Percentiles rank a stretch among this genome's conserved stretches.
Conservation (phyloP, 306 rosid genomes). For the Lablab purpureus region DNA sequence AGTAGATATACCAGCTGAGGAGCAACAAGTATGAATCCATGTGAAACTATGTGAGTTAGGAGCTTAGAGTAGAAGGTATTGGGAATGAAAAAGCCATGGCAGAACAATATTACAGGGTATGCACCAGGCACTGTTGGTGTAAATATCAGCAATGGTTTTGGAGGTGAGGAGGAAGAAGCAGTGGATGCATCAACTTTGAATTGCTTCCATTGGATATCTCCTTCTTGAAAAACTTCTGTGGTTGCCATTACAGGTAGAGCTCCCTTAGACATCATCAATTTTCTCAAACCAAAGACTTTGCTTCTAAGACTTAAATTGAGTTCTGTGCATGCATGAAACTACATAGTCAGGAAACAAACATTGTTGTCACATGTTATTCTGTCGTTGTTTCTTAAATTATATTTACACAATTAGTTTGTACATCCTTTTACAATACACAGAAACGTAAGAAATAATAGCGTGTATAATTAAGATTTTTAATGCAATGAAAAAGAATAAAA, state of each 20-base stretch:
- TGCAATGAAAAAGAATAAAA: no score
- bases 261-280: slow-evolving; percentile 22
- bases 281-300: slow-evolving; percentile 16
- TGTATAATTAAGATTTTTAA: no score
- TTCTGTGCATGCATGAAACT: not conserved
- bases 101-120: slow-evolving; percentile 61
- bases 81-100: slow-evolving; percentile 62
- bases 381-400: no score
- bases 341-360: no score
- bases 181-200: slow-evolving; percentile 36
- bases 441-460: no score
- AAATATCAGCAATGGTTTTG: slow-evolving; percentile 44
- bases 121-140: slow-evolving; percentile 52
- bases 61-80: slow-evolving; percentile 58
- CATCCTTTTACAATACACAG: no score
- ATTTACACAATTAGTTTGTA: no score
- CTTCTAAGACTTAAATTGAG: not conserved
- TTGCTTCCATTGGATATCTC: slow-evolving; percentile 32
- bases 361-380: no score
- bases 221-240: slow-evolving; percentile 50
- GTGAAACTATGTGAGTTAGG: slow-evolving; percentile 61
- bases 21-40: slow-evolving; percentile 65
- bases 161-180: no score
- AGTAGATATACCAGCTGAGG: slow-evolving; percentile 58
- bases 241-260: slow-evolving; percentile 1